These are phyloP conservation scores for Chenopodium berlandieri DNA, from an alignment of 148 eudicot species.

Conservation along the genomic window DNA sequence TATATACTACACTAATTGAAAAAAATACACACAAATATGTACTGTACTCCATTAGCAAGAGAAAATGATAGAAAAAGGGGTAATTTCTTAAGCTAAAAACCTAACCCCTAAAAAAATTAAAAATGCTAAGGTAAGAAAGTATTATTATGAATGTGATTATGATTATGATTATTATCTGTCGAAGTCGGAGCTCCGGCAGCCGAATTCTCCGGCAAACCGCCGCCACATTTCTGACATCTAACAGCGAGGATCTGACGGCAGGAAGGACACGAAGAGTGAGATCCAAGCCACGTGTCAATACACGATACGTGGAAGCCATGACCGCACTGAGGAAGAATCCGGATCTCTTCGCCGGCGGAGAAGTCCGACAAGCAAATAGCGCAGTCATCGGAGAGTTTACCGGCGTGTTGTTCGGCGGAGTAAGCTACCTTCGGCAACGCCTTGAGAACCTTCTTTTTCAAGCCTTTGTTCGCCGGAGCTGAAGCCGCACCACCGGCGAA, in stretches of 20 bases:
- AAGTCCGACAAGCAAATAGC: slow-evolving; percentile 74
- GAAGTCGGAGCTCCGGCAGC: slow-evolving; percentile 1
- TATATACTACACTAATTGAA: background rate
- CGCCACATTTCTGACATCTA: slow-evolving; percentile 39
- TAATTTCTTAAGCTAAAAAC: background rate
- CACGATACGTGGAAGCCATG: slow-evolving; percentile 71
- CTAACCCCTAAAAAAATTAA: background rate
- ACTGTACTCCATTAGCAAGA: slow-evolving; percentile 22
- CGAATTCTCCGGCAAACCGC: slow-evolving; percentile 26
- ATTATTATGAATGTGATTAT: background rate
- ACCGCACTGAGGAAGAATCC: slow-evolving; percentile 78
- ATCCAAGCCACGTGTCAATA: slow-evolving; percentile 77
- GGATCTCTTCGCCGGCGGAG: slow-evolving; percentile 53
- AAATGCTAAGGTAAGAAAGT: slow-evolving; percentile 28
- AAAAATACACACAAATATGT: slow-evolving; percentile 6
- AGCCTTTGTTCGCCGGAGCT: slow-evolving; percentile 54
- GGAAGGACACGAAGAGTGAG: slow-evolving; percentile 85
- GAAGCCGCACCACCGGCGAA: slow-evolving; percentile 29
- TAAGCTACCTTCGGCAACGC: slow-evolving; percentile 49
- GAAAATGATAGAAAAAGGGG: background rate
- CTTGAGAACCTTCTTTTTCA: slow-evolving; percentile 60
- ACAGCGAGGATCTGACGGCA: slow-evolving; percentile 65
- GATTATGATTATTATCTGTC: background rate
- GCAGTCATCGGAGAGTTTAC: slow-evolving; percentile 51
- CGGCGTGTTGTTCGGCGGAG: slow-evolving; percentile 33